Conservation (phyloP, 164 flowering plant genomes). For the Vitis rupestris region DNA sequence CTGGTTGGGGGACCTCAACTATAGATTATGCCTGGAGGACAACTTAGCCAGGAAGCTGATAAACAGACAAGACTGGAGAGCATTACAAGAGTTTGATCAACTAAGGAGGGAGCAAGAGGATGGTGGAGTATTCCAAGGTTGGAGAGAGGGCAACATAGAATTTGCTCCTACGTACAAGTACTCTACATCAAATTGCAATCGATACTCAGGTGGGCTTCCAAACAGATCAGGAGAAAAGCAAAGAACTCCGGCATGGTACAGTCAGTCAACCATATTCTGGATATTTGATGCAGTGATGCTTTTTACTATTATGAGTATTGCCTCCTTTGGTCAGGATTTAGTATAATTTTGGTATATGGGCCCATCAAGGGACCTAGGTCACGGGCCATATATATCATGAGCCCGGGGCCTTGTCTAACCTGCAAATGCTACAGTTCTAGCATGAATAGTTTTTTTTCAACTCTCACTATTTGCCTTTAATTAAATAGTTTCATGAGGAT, state of each 20-base stretch:
- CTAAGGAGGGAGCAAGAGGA: conserved; percentile 52
- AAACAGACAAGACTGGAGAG: conserved; percentile 59
- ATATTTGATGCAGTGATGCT: background rate
- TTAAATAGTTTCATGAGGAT: background rate
- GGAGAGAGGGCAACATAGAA: conserved; percentile 72
- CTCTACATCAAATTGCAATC: conserved; percentile 48
- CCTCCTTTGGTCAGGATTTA: background rate
- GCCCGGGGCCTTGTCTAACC: background rate
- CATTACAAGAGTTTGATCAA: conserved; percentile 67
- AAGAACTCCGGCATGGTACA: conserved; percentile 85
- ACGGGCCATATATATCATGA: background rate
- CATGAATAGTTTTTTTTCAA: background rate
- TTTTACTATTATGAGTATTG: background rate
- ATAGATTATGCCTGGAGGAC: conserved; percentile 63
- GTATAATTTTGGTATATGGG: background rate
- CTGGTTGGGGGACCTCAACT: conserved; percentile 88
- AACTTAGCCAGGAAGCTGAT: conserved; percentile 57
- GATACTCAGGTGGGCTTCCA: conserved; percentile 61
- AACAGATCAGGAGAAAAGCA: conserved; percentile 63
- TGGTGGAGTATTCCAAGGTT: conserved; percentile 80
- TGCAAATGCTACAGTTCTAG: background rate
- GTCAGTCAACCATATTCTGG: background rate
- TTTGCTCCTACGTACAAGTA: conserved; percentile 90
- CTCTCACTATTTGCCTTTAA: background rate
- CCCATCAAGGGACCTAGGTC: background rate